Percentiles rank a stretch among this genome's conserved stretches.
phyloP scores from a whole-genome alignment of 2,329 filamentous ascomycete genomes.

The Colletotrichum acutatum region DNA sequence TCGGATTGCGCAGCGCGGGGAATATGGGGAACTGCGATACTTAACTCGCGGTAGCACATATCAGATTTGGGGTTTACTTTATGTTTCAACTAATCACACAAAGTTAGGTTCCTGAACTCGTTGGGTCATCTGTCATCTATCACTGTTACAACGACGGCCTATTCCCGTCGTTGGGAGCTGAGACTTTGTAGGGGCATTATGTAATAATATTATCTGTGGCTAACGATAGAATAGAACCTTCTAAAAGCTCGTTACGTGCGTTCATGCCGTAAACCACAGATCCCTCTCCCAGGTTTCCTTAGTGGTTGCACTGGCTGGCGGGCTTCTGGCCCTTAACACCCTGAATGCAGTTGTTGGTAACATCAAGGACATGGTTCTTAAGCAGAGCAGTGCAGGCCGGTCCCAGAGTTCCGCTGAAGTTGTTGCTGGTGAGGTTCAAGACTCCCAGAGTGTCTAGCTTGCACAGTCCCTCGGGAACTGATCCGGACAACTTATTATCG shows the following conservation, averaged over 20 bases:
- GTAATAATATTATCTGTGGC: background rate
- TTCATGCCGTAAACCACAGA: background rate
- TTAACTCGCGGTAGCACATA: no score
- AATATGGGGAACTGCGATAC: background rate
- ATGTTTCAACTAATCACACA: no score
- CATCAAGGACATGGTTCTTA: background rate
- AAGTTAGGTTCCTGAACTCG: no score
- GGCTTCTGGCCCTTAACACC: constrained; percentile 13
- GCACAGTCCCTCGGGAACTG: constrained; percentile 5
- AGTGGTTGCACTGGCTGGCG: background rate
- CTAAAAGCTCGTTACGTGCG: background rate
- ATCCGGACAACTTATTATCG: constrained; percentile 15
- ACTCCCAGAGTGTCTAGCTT: background rate
- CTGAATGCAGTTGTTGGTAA: constrained; percentile 17
- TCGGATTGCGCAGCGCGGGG: no score
- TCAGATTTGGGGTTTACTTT: no score
- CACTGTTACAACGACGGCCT: no score
- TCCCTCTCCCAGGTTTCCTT: background rate
- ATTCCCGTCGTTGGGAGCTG: no score
- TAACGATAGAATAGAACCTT: background rate
- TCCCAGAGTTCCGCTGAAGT: constrained; percentile 5
- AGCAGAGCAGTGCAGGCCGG: constrained; percentile 10
- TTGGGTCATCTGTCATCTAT: no score
- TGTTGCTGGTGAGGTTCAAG: constrained; percentile 13
- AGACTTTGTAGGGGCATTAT: background rate